These are phyloP conservation scores for Begonia masoniana DNA, from an alignment of 306 rosid genomes.

Conservation along the genomic window DNA sequence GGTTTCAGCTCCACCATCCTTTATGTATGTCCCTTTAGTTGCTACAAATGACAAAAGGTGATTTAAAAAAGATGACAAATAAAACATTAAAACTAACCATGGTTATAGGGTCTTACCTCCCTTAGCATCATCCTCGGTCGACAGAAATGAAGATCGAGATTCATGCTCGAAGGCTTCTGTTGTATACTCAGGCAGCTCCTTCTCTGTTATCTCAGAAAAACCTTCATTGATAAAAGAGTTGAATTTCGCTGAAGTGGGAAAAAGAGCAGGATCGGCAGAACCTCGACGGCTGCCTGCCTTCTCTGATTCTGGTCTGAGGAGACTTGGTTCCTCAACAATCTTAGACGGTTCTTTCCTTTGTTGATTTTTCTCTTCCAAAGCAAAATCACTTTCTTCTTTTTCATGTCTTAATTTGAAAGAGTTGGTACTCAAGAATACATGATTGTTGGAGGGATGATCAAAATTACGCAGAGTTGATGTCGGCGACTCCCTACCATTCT, in stretches of 20 bases:
- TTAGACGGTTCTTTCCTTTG: constrained; percentile 15
- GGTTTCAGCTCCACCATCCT: constrained; percentile 18
- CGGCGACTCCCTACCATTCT: constrained; percentile 15
- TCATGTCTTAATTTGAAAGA: constrained; percentile 13
- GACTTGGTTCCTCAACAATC: constrained; percentile 13
- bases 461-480: constrained; percentile 8
- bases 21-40: constrained; percentile 11
- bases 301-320: constrained; percentile 17
- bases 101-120: constrained; percentile 26
- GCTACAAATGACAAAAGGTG: constrained; percentile 19
- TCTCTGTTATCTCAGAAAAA: constrained; percentile 15
- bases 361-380: constrained; percentile 11
- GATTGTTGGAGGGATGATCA: constrained; percentile 12
- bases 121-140: constrained; percentile 19
- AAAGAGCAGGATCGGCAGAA: constrained; percentile 11
- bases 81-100: no score
- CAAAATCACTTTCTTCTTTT: constrained; percentile 22
- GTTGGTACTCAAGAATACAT: neutral
- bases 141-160: constrained; percentile 22
- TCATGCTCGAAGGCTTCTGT: constrained; percentile 23
- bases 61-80: no score
- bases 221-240: constrained; percentile 14
- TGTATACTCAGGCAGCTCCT: constrained; percentile 7
- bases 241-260: constrained; percentile 9
- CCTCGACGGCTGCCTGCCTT: constrained; percentile 15